Percentiles rank a stretch among this genome's conserved stretches.
These are phyloP conservation scores for Suillus subluteus DNA, from an alignment of 768 basidiomycete species.

Conservation along the genomic window DNA sequence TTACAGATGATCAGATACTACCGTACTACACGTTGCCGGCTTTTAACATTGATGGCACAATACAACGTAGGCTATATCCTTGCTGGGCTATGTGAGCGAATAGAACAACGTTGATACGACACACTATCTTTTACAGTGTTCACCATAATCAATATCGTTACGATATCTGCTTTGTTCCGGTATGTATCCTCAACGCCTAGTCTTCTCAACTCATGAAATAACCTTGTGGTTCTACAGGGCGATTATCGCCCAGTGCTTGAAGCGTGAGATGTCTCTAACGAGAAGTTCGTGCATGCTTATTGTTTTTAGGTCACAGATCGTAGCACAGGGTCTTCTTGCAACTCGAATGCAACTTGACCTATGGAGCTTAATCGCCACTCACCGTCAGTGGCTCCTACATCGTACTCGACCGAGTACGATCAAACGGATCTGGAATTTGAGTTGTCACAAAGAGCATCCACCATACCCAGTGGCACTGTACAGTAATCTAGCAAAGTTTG, in stretches of 20 bases:
- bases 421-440: slow-evolving; percentile 1
- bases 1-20: slow-evolving; percentile 4
- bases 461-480: background rate
- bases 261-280: background rate
- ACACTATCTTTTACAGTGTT: background rate
- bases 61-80: slow-evolving; percentile 1
- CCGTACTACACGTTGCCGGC: background rate
- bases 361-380: background rate
- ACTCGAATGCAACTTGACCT: slow-evolving; percentile 5
- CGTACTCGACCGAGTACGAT: background rate
- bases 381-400: background rate
- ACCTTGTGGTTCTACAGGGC: background rate
- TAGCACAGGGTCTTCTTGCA: background rate
- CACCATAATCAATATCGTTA: background rate
- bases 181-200: background rate
- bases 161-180: slow-evolving; percentile 2
- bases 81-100: background rate
- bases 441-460: background rate
- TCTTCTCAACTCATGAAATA: background rate
- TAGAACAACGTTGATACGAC: background rate
- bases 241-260: background rate
- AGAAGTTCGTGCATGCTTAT: background rate
- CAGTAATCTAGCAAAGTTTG: background rate
- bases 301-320: background rate
- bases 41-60: slow-evolving; percentile 2